These are phyloP conservation scores for Potentilla sterilis DNA, from an alignment of 306 rosid species.

Conservation along the genomic window DNA sequence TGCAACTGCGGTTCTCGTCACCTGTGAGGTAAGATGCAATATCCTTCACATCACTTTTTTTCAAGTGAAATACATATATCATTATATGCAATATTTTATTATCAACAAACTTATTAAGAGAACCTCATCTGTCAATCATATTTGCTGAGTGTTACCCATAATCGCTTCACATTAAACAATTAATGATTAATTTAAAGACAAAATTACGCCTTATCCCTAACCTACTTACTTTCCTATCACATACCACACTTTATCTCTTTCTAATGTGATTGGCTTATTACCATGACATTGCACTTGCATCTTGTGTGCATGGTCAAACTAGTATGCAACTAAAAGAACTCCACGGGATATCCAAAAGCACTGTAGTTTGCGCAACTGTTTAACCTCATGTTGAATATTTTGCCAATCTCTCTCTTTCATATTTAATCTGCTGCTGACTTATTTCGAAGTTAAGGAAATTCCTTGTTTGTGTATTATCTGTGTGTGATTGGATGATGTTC, in stretches of 20 bases:
- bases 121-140: neutral
- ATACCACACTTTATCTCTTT: neutral
- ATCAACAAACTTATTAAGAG: neutral
- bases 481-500: neutral
- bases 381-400: neutral
- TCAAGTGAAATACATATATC: neutral
- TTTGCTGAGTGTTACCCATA: neutral
- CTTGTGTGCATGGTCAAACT: neutral
- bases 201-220: neutral
- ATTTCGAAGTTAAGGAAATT: neutral
- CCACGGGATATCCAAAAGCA: neutral
- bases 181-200: neutral
- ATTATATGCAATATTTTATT: neutral
- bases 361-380: neutral
- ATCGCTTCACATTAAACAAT: neutral
- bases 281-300: neutral
- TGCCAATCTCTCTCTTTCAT: neutral
- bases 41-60: slow-evolving; percentile 13
- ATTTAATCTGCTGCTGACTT: neutral
- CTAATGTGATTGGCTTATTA: neutral
- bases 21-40: slow-evolving; percentile 74
- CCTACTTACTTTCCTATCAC: slow-evolving; percentile 1
- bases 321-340: neutral
- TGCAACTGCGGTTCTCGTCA: slow-evolving; percentile 83
- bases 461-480: neutral